Base-by-base conservation (phyloP, 2,329 filamentous ascomycete genomes). In the Colletotrichum simmondsii region DNA sequence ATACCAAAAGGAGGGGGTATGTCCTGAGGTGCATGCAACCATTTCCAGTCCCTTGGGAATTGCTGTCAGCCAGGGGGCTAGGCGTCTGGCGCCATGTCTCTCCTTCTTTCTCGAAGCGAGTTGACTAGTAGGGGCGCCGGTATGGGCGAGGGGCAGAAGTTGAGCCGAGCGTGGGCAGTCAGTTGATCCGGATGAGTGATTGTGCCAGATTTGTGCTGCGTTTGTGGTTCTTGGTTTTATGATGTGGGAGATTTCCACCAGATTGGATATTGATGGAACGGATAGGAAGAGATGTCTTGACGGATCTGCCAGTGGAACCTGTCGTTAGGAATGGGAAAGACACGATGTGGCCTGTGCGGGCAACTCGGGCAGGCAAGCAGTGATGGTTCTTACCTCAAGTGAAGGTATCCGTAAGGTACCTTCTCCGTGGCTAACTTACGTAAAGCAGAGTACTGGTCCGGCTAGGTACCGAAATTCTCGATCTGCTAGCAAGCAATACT, bases 11-110 rank as follows among this genome's bases (percentile, higher is more conserved):
- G 46, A 70, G 60, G 22, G 67, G 26, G 54, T 49, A 54, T 37
- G 54, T 71, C 66, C 71, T 70, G 56, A 70, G 66, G 71, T 70
- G 66, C 71, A 73, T 67, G 54, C 71, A 73, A 73, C 71, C 66
- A 69, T 70, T 73, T 73, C 71, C 71, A 73, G 71, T 59, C 52
- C 49, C 71, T 73, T 65, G 71, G 71, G 71, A 72, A 73, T 73
- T 71, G 66, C 71, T 54, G 26, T 54, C 53, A 22, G 46, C 61
- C 65, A 70, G 71, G 46, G 32, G 52, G 24, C 54, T 49, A 22
- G 46, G 46, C 63, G 67, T 56, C 71, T 52, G 22, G 59, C 69
- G 53, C 57, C 28, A 66, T 49, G 19, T 58, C 46, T 70, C 60
- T 35, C 49, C 32, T 22, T 26, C 56, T 57, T 56, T 42, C 16